These are phyloP conservation scores for Citrullus amarus DNA, from an alignment of 306 rosid genomes.

Conservation along the genomic window DNA sequence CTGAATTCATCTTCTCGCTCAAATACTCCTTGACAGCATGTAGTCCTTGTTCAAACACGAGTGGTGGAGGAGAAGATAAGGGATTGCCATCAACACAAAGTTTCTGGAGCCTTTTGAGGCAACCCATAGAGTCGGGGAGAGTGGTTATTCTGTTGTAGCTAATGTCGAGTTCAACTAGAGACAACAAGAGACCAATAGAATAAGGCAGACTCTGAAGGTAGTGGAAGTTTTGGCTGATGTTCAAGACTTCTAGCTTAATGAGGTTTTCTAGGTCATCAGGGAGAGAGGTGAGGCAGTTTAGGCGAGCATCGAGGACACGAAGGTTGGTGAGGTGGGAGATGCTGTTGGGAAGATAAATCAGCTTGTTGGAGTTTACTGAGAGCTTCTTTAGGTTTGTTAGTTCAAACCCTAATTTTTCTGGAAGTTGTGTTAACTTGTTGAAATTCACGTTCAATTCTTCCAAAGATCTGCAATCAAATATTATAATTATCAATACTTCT, in stretches of 20 bases:
- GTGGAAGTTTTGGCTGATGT: constrained; percentile 88
- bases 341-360: constrained; percentile 47
- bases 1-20: constrained; percentile 42
- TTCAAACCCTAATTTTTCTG: constrained; percentile 63
- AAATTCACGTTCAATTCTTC: constrained; percentile 86
- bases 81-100: constrained; percentile 78
- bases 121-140: constrained; percentile 57
- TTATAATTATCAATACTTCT: background rate
- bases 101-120: constrained; percentile 55
- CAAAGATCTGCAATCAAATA: constrained; percentile 26
- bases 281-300: constrained; percentile 64
- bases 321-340: constrained; percentile 46
- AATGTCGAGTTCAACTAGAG: constrained; percentile 56
- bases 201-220: constrained; percentile 52
- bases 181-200: constrained; percentile 67
- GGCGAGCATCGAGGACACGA: constrained; percentile 47
- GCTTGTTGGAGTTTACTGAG: constrained; percentile 66
- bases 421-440: constrained; percentile 49
- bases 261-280: constrained; percentile 75
- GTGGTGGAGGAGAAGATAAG: constrained; percentile 42
- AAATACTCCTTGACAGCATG: constrained; percentile 54
- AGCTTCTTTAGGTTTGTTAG: constrained; percentile 54
- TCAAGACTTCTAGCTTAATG: constrained; percentile 56
- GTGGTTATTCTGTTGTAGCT: constrained; percentile 63
- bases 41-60: constrained; percentile 51